A percentile compares a stretch with the other conserved stretches of the same genome.
Conservation (phyloP, 306 rosid species). For the Cicer judaicum region DNA sequence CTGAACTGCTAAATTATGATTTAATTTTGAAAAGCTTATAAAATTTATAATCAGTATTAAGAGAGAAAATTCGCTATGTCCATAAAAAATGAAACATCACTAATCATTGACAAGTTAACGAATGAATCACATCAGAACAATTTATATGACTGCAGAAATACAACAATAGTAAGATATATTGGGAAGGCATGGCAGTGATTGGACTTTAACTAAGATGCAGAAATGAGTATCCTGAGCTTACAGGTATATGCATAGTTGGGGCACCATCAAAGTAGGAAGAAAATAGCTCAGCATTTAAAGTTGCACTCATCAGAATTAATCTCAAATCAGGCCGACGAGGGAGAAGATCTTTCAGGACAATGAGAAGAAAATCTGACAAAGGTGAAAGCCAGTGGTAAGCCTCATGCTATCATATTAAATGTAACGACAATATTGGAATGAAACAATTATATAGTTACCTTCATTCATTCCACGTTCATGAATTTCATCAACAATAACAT, state of each 20-base stretch:
- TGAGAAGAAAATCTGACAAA: constrained; percentile 95
- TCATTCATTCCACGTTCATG: constrained; percentile 99
- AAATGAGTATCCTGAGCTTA: constrained; percentile 49
- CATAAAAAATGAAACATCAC: constrained; percentile 32
- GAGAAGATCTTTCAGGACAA: constrained; percentile 95
- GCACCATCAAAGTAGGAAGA: constrained; percentile 84
- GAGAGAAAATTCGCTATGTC: constrained; percentile 31
- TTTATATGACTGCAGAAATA: background rate
- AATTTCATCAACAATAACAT: constrained; percentile 96
- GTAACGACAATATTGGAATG: constrained; percentile 34
- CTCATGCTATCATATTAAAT: constrained; percentile 9
- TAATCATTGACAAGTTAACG: constrained; percentile 21
- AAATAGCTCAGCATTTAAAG: constrained; percentile 91
- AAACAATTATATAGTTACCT: constrained; percentile 58
- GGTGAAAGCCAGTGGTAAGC: constrained; percentile 34
- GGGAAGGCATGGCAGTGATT: constrained; percentile 16
- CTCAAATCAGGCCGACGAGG: constrained; percentile 87
- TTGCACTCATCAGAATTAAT: constrained; percentile 96
- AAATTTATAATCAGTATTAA: constrained; percentile 12
- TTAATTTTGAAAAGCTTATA: constrained; percentile 23
- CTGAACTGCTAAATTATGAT: constrained; percentile 26
- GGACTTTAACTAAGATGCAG: constrained; percentile 28
- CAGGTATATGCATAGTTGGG: constrained; percentile 80
- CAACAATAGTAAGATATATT: constrained; percentile 19
- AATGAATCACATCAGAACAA: constrained; percentile 24